Evolutionary conservation across 2,329 filamentous ascomycete species (phyloP).

Genomic region (Fusarium coffeatum): DNA sequence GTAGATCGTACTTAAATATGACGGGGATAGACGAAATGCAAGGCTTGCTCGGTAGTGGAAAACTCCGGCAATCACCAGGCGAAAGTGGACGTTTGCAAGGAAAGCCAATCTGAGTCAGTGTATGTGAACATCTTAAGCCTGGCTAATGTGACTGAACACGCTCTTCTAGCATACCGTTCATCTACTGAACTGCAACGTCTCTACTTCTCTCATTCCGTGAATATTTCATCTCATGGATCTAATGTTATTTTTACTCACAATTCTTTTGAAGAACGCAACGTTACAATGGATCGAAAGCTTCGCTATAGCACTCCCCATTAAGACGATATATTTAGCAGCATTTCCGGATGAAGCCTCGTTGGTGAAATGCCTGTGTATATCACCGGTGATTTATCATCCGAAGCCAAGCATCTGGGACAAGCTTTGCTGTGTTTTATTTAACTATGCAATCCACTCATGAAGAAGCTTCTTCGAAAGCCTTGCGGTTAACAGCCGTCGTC

Average conservation of each 20-base stretch:
- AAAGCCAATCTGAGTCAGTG: background rate
- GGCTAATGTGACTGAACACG: no score
- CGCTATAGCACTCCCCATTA: background rate
- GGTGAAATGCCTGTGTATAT: background rate
- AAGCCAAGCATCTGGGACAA: background rate
- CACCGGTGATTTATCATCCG: fast-evolving
- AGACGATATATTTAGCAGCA: background rate
- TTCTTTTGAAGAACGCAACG: no score
- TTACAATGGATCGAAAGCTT: no score
- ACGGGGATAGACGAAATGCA: background rate
- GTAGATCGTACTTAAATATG: background rate
- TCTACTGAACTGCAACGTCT: no score
- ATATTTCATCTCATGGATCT: no score
- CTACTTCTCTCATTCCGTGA: no score
- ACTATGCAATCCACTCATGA: fast-evolving
- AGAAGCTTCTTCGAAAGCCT: background rate
- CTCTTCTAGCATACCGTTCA: no score
- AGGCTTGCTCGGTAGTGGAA: background rate
- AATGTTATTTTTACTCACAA: no score
- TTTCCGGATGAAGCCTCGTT: no score
- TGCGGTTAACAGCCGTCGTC: conserved; percentile 26
- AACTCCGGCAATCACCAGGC: no score
- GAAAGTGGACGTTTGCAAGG: background rate
- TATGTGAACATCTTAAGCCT: no score
- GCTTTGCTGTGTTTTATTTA: background rate